Conservation (phyloP, 768 basidiomycete genomes). For the Tephrocybe sp. region DNA sequence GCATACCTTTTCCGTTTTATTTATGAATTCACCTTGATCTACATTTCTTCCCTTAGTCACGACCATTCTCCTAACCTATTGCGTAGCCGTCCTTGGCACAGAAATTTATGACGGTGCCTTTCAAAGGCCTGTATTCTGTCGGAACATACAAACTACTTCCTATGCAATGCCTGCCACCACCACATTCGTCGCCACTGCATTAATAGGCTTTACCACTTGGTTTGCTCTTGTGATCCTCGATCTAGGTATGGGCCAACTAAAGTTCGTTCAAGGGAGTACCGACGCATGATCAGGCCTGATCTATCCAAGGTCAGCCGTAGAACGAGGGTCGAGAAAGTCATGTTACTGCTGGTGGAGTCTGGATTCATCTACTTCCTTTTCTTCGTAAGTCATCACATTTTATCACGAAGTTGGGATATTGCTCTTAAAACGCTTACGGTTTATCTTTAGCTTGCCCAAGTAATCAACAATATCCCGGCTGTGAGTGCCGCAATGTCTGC, state of each 20-base stretch:
- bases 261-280: constrained; percentile 7
- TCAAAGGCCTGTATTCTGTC: constrained; percentile 7
- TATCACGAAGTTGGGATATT: no score
- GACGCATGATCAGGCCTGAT: not conserved
- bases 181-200: constrained; percentile 5
- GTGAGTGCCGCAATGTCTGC: not conserved
- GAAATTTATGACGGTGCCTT: constrained; percentile 11
- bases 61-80: constrained; percentile 5
- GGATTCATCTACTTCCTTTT: constrained; percentile 10
- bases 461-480: constrained; percentile 2
- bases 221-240: not conserved
- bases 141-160: constrained; percentile 9
- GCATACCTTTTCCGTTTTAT: no score
- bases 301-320: not conserved
- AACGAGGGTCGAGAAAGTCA: constrained; percentile 5
- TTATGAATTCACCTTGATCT: no score
- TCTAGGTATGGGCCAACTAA: not conserved
- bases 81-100: constrained; percentile 11
- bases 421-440: not conserved
- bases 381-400: constrained; percentile 6
- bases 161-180: constrained; percentile 13
- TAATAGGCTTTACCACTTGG: constrained; percentile 10
- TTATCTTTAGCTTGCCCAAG: constrained; percentile 3
- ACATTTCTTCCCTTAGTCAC: constrained; percentile 9
- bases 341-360: constrained; percentile 7